Conservation (phyloP, 2,329 filamentous ascomycete species). For the Cryphonectria radicalis region DNA sequence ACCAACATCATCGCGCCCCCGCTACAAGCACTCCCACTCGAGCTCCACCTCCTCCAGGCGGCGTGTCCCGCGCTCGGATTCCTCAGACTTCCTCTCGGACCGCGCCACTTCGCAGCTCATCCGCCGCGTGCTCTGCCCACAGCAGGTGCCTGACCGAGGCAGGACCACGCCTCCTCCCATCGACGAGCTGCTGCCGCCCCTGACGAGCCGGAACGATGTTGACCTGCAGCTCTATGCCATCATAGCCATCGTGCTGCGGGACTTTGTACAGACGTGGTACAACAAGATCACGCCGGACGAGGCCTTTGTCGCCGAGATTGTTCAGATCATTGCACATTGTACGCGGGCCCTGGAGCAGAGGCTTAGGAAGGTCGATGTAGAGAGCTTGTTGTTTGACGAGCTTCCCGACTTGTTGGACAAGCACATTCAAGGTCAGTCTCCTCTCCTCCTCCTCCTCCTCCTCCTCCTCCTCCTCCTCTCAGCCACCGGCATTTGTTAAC, state of each 20-base stretch:
- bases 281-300: slow-evolving; percentile 88
- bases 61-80: slow-evolving; percentile 18
- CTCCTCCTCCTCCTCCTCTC: slow-evolving; percentile 16
- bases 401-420: slow-evolving; percentile 79
- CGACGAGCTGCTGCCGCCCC: slow-evolving; percentile 81
- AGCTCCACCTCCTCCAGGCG: slow-evolving; percentile 32
- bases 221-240: slow-evolving; percentile 93
- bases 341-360: slow-evolving; percentile 87
- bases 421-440: slow-evolving; percentile 73
- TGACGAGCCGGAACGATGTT: slow-evolving; percentile 93
- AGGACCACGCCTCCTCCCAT: slow-evolving; percentile 62
- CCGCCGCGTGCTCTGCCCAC: slow-evolving; percentile 81
- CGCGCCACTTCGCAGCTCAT: slow-evolving; percentile 81
- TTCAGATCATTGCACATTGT: slow-evolving; percentile 91
- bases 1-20: slow-evolving; percentile 33
- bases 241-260: slow-evolving; percentile 84
- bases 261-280: slow-evolving; percentile 95
- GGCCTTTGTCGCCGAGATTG: slow-evolving; percentile 82
- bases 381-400: slow-evolving; percentile 84
- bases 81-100: slow-evolving; percentile 67
- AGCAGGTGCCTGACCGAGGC: slow-evolving; percentile 64
- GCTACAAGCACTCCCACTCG: slow-evolving; percentile 34
- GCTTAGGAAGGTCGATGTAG: slow-evolving; percentile 79
- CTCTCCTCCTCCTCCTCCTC: slow-evolving; percentile 23
- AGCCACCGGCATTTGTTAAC: slow-evolving; percentile 22